Conservation (phyloP, 257 asterid genomes). For the Salvia rosmarinus region DNA sequence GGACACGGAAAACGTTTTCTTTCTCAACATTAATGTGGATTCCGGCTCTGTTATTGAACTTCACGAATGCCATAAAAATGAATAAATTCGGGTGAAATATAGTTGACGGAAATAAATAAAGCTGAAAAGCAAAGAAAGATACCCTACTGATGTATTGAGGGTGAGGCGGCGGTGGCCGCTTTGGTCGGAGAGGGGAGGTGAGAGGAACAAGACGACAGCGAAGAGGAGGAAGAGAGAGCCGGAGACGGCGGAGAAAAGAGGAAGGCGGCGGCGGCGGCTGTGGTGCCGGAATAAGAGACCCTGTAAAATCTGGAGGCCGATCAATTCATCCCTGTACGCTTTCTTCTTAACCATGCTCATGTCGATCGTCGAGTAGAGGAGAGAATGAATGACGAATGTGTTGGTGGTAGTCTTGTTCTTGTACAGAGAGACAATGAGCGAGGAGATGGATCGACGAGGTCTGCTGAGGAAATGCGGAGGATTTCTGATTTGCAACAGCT, state of each 20-base stretch:
- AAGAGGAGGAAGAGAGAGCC: conserved; percentile 48
- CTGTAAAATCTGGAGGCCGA: conserved; percentile 49
- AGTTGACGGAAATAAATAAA: not conserved
- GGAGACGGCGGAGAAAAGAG: conserved; percentile 48
- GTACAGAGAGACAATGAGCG: conserved; percentile 15
- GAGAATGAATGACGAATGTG: not conserved
- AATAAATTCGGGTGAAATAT: conserved; percentile 16
- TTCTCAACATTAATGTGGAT: conserved; percentile 41
- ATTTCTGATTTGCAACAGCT: conserved; percentile 28
- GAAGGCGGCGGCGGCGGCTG: conserved; percentile 53
- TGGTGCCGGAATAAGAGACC: conserved; percentile 49
- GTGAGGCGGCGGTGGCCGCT: conserved; percentile 33
- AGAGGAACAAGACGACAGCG: conserved; percentile 46
- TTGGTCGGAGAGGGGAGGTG: conserved; percentile 45
- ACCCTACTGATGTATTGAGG: conserved; percentile 37
- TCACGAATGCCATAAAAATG: conserved; percentile 1
- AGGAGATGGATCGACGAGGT: conserved; percentile 1
- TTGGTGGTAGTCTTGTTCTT: not conserved
- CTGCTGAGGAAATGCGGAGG: conserved; percentile 29
- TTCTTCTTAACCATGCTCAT: conserved; percentile 52
- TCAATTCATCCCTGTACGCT: conserved; percentile 37
- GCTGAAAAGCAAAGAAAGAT: not conserved
- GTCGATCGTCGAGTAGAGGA: not conserved
- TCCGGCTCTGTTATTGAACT: conserved; percentile 41
- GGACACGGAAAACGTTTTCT: conserved; percentile 50